Conservation (phyloP, 2,329 filamentous ascomycete species). For the Colletotrichum truncatum region DNA sequence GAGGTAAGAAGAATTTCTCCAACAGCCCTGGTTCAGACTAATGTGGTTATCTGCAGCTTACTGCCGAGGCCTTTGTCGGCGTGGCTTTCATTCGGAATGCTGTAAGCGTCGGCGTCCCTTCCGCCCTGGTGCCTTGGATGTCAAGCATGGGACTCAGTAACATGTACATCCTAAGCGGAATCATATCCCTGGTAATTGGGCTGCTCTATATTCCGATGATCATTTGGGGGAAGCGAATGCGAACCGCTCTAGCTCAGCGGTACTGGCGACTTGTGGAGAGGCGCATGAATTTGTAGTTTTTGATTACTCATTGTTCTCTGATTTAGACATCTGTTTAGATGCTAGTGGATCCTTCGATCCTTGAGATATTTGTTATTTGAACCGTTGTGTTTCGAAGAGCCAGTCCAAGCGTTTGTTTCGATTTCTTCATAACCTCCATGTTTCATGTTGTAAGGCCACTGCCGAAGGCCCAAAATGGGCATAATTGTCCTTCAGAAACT, state of each 20-base stretch:
- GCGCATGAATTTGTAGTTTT: neutral
- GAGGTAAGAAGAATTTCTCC: constrained; percentile 37
- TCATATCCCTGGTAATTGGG: constrained; percentile 35
- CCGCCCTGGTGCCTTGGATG: constrained; percentile 42
- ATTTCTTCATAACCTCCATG: no score
- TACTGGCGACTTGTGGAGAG: constrained; percentile 24
- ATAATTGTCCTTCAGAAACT: no score
- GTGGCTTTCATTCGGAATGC: constrained; percentile 43
- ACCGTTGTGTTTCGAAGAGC: no score
- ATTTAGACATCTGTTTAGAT: no score
- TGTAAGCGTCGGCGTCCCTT: constrained; percentile 39
- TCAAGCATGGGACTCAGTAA: constrained; percentile 39
- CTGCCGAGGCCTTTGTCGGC: constrained; percentile 40
- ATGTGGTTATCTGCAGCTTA: constrained; percentile 29
- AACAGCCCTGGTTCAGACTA: neutral
- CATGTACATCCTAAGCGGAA: constrained; percentile 39
- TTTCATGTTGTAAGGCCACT: no score
- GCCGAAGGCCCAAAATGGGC: no score
- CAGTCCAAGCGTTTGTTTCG: no score
- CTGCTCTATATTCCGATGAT: constrained; percentile 39
- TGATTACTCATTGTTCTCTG: no score
- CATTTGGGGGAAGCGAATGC: constrained; percentile 42
- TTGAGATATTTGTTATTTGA: no score
- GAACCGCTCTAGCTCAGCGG: constrained; percentile 25
- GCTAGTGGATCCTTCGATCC: no score